Conservation (phyloP, 805 yeast genomes). For the Wickerhamiella sorbophila region DNA sequence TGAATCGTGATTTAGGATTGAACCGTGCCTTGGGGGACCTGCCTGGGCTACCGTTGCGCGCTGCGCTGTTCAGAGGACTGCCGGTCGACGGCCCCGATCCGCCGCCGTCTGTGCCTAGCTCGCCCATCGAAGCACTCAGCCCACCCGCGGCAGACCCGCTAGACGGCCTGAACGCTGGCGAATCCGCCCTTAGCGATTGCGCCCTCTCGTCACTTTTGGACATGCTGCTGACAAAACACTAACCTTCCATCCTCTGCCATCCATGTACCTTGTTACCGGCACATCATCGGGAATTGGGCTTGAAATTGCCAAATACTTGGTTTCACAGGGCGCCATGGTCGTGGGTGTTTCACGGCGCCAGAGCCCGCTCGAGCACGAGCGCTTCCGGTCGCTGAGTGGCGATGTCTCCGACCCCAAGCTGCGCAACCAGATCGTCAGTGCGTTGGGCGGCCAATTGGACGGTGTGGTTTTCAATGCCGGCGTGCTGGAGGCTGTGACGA, state of each 20-base stretch:
- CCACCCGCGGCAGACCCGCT: no score
- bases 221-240: not conserved
- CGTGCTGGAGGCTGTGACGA: slow-evolving; percentile 60
- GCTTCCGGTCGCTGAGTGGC: slow-evolving; percentile 30
- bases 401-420: slow-evolving; percentile 35
- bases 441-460: slow-evolving; percentile 25
- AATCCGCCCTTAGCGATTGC: not conserved
- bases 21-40: not conserved
- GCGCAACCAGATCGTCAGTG: slow-evolving; percentile 20
- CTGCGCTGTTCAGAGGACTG: not conserved
- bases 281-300: slow-evolving; percentile 54
- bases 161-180: not conserved
- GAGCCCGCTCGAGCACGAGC: slow-evolving; percentile 31
- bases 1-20: slow-evolving; percentile 1
- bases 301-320: slow-evolving; percentile 44
- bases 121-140: no score
- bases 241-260: not conserved
- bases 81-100: not conserved
- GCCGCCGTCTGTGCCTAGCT: no score
- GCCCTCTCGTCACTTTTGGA: not conserved
- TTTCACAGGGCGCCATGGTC: slow-evolving; percentile 33
- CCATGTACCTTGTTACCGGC: slow-evolving; percentile 18
- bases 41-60: not conserved
- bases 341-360: slow-evolving; percentile 63
- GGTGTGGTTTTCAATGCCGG: slow-evolving; percentile 58